Evolutionary conservation across 768 basidiomycete genomes (phyloP), one percentile per base, ranked within the genome.

Genomic region (Dictyophora rubrovolvata): DNA sequence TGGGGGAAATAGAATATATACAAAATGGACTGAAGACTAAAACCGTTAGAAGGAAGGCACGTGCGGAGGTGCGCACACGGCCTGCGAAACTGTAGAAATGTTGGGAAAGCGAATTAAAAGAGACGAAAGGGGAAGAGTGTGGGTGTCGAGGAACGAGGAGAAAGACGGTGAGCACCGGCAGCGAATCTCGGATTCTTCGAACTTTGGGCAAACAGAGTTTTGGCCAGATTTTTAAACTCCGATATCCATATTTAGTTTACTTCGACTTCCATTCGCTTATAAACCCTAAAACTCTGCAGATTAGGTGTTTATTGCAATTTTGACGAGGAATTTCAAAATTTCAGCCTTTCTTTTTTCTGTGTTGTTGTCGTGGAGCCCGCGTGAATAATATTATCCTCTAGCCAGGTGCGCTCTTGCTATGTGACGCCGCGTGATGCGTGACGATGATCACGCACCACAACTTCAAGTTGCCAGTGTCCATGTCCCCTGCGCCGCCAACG

Each of bases 61-160:
- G 20, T 55, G 37, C 47, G 17, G 17, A 55, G 42, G 42, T 3
- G 42, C 42, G 10, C 42, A 42, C 28, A 2, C 28, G 42, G n/a
- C 42, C 10, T 42, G 42, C 42, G 14, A 42, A 42, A 42, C 3
- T 55, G 54, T 55, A 35, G 54, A 55, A 55, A 55, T 55, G 54
- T 47, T 55, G n/a, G 36, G 20, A 51, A 22, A 6, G 20, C 11
- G 18, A 33, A 42, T 14, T 14, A 2, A 42, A 42, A 12, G 4
- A 34, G 3, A 51, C 4, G 4, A 48, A 48, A 8, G 21, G 21
- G 47, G 47, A 6, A 17, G 22, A 53, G 51, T n/a, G 22, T 53
- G 28, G 53, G 53, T 10, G 34, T 14, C 14, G 53, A 36, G 36
- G 53, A 54, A 23, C 18, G 34, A 23, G 34, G 14, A 28, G 9